A percentile compares a stretch with the other conserved stretches of the same genome.
Evolutionary conservation across 805 yeast species (phyloP).

Genomic region (Pichia paraexigua): DNA sequence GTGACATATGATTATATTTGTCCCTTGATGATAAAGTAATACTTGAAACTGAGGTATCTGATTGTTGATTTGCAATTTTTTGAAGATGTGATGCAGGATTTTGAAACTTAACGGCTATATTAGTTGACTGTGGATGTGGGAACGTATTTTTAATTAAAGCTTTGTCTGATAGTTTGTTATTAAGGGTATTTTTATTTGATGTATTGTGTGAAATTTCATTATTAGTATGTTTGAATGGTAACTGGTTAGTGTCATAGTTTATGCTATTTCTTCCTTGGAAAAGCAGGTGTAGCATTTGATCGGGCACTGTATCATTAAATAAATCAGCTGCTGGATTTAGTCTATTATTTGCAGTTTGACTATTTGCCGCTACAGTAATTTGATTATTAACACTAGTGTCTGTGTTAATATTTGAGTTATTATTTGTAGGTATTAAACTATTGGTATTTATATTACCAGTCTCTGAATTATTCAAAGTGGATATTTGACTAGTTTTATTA

Average conservation of each 20-base stretch:
- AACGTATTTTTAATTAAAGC: background rate
- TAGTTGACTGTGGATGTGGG: background rate
- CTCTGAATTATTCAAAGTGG: background rate
- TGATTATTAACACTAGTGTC: background rate
- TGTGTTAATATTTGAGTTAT: background rate
- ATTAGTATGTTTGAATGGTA: background rate
- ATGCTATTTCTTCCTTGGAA: conserved; percentile 38
- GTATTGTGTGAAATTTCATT: background rate
- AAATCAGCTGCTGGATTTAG: background rate
- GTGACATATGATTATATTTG: conserved; percentile 1
- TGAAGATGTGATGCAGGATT: background rate
- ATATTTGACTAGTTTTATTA: background rate
- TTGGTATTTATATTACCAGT: background rate
- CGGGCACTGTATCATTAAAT: conserved; percentile 25
- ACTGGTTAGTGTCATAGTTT: background rate
- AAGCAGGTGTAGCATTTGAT: conserved; percentile 43
- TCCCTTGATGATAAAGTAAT: background rate
- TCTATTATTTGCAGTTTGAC: background rate
- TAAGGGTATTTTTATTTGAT: background rate
- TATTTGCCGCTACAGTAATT: background rate
- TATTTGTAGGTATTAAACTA: background rate
- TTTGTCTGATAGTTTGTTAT: background rate
- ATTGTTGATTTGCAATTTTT: background rate
- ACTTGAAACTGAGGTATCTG: conserved; percentile 5
- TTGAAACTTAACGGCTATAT: background rate